phyloP scores from a whole-genome alignment of 2,329 filamentous ascomycete species.

The Cercospora sp. region DNA sequence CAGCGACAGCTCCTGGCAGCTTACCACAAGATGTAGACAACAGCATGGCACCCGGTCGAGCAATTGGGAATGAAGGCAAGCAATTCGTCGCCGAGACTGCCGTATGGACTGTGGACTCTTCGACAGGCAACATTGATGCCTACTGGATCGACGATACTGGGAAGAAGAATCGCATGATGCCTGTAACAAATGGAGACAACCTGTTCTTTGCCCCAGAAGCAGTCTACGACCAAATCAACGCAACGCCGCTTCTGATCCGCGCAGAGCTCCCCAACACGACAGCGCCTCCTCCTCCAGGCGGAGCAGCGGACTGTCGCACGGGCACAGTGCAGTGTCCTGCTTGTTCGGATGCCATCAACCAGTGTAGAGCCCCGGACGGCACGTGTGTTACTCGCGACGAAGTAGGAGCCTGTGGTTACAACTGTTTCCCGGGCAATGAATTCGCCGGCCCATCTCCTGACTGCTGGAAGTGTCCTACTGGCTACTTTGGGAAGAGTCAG shows the following conservation, averaged over 20 bases:
- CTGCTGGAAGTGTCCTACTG: constrained; percentile 4
- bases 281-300: neutral
- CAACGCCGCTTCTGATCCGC: neutral
- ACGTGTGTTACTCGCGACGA: constrained; percentile 4
- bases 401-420: constrained; percentile 1
- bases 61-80: neutral
- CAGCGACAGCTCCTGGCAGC: neutral
- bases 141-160: constrained; percentile 3
- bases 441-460: neutral
- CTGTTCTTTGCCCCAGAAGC: neutral
- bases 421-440: constrained; percentile 1
- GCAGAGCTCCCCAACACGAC: neutral
- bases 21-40: neutral
- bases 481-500: neutral
- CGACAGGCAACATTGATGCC: neutral
- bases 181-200: neutral
- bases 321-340: neutral
- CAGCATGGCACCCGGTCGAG: neutral
- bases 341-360: neutral
- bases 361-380: neutral
- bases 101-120: neutral
- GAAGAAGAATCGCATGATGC: neutral
- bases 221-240: neutral
- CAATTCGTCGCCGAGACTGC: constrained; percentile 1
- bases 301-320: neutral